Base-by-base conservation (phyloP, 2,329 filamentous ascomycete species). In the Claviceps pusilla region DNA sequence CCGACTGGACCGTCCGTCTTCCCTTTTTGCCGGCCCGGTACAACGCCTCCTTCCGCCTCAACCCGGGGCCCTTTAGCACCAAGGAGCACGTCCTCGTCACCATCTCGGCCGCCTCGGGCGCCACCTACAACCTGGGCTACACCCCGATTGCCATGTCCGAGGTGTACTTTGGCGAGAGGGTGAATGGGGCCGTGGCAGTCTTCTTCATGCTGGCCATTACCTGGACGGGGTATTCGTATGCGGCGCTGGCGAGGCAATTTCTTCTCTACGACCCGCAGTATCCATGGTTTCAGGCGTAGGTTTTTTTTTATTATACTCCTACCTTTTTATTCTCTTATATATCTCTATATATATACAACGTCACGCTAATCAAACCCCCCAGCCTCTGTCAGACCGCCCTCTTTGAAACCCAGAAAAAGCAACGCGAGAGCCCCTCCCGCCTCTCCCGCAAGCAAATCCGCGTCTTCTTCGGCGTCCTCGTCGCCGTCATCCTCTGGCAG, bases 151-250 rank as follows among this genome's bases (percentile, higher is more conserved):
- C 61, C 0, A 71, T 82, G 55, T 73, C 77, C 1, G 76, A 80
- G 61, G 66, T 82, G 3, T 82, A 77, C 66, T 82, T 80, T 61
- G 71, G 72, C 46, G 68, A 74, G 49, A 67, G 63, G 33, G 71
- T 83, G 50, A 69, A 80, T 50, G 71, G 76, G 0, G 76, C 71
- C 0, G 75, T 79, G 7, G 74, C 73, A 1, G 73, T 80, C 37
- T 77, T 79, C 62, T 82, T 82, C 66, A 82, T 82, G 78, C 73
- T 74, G 68, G 69, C 73, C 0, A 78, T 65, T 39, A 76, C 79
- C 0, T 79, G 75, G 67, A 76, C 73, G 0, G 78, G 79, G 11
- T 82, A 82, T 58, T 75, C 75, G 0, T 80, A 78, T 61, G 78
- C 78, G 3, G 78, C 78, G 0, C 68, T 81, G 51, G 77, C 77